A percentile compares a stretch with the other conserved stretches of the same genome.
Evolutionary conservation across 2,329 filamentous ascomycete genomes (phyloP).

Genomic region (Fusarium brevicatenulatum): DNA sequence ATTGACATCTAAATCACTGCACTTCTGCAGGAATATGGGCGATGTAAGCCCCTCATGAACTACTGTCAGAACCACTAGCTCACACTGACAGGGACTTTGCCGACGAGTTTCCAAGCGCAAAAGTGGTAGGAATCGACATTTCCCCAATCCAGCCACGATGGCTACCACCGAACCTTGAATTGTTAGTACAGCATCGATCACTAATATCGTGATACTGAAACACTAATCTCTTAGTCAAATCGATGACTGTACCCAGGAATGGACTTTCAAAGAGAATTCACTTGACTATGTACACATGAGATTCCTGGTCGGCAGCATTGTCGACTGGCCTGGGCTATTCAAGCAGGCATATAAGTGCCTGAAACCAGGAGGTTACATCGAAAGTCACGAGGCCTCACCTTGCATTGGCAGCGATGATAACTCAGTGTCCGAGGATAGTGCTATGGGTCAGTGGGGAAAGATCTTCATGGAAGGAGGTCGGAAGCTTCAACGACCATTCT

Average conservation of each 20-base stretch:
- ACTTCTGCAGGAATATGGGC: conserved; percentile 2
- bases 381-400: not conserved
- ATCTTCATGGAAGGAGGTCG: conserved; percentile 10
- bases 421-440: not conserved
- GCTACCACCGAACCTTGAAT: conserved; percentile 15
- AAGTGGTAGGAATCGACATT: conserved; percentile 9
- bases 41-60: not conserved
- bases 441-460: conserved; percentile 18
- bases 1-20: accelerated
- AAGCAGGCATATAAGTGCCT: conserved; percentile 3
- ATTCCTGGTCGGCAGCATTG: conserved; percentile 7
- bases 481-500: not conserved
- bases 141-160: conserved; percentile 19
- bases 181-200: not conserved
- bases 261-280: not conserved
- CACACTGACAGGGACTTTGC: not conserved
- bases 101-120: conserved; percentile 1
- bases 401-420: not conserved
- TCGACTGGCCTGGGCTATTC: not conserved
- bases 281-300: conserved; percentile 20
- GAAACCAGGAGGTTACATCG: not conserved
- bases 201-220: too few relatives aligned
- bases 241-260: conserved; percentile 12
- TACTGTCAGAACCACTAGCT: not conserved
- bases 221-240: not conserved